Percentiles rank a stretch among this genome's conserved stretches.
Conservation (phyloP, 805 yeast species). For the Tetrapisispora iriomotensis region DNA sequence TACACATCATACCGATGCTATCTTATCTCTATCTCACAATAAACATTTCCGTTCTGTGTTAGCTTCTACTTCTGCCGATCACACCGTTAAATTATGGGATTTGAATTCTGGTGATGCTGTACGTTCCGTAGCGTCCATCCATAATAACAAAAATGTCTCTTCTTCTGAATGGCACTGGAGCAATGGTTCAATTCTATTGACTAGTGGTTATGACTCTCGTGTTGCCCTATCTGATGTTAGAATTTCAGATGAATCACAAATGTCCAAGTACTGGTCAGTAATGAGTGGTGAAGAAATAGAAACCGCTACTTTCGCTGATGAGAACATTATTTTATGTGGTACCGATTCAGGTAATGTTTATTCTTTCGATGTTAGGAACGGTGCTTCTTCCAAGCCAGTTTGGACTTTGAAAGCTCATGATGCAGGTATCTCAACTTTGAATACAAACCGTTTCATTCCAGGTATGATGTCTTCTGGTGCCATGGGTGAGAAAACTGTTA, state of each 20-base stretch:
- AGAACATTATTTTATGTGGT: constrained; percentile 63
- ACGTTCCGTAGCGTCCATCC: constrained; percentile 58
- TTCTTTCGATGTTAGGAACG: constrained; percentile 72
- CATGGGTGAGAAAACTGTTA: constrained; percentile 78
- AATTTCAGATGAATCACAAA: constrained; percentile 46
- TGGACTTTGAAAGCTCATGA: constrained; percentile 98
- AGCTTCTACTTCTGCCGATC: constrained; percentile 92
- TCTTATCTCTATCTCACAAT: constrained; percentile 78
- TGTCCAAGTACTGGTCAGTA: constrained; percentile 58
- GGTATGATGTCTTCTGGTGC: constrained; percentile 81
- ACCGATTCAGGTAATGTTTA: constrained; percentile 86
- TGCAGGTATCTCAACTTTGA: constrained; percentile 78
- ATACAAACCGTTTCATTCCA: constrained; percentile 53
- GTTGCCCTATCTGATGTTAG: constrained; percentile 81
- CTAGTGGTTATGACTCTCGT: constrained; percentile 90
- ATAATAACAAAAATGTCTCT: constrained; percentile 72
- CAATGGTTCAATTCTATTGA: constrained; percentile 59
- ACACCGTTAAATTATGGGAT: constrained; percentile 94
- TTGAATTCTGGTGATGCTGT: constrained; percentile 64
- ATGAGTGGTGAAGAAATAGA: constrained; percentile 75
- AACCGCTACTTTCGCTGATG: constrained; percentile 60
- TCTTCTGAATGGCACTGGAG: constrained; percentile 75
- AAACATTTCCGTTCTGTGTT: constrained; percentile 70
- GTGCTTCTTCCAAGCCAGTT: constrained; percentile 49
- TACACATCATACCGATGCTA: constrained; percentile 89